Percentiles rank a stretch among this genome's conserved stretches.
phyloP scores from a whole-genome alignment of 371 early-diverging fungal genomes.

The Blakeslea trispora region DNA sequence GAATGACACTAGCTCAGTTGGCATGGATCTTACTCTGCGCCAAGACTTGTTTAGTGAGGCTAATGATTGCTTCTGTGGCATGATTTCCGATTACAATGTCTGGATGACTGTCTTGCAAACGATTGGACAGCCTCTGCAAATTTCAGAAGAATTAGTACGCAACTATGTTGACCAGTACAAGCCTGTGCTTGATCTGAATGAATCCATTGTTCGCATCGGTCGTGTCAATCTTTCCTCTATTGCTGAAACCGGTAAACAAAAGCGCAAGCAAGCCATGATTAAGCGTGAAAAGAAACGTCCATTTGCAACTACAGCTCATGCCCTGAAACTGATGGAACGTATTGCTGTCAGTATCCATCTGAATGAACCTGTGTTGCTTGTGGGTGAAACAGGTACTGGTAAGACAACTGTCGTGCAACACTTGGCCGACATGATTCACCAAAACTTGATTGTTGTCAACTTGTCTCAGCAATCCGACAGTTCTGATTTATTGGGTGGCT shows the following conservation, averaged over 20 bases:
- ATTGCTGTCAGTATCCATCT: conserved; percentile 82
- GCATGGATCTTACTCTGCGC: conserved; percentile 48
- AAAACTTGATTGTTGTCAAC: conserved; percentile 91
- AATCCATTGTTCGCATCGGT: conserved; percentile 61
- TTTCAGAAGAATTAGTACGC: conserved; percentile 71
- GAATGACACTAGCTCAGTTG: conserved; percentile 27
- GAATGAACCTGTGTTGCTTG: conserved; percentile 89
- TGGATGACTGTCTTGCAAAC: conserved; percentile 64
- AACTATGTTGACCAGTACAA: conserved; percentile 74
- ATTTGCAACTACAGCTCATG: conserved; percentile 83
- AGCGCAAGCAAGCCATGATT: conserved; percentile 33
- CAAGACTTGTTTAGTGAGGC: conserved; percentile 81
- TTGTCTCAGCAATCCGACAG: conserved; percentile 98
- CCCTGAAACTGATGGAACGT: conserved; percentile 78
- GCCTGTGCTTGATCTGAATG: conserved; percentile 59
- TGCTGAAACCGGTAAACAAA: conserved; percentile 34
- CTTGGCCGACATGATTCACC: conserved; percentile 79
- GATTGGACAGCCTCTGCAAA: conserved; percentile 74
- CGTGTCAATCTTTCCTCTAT: conserved; percentile 64
- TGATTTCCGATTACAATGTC: conserved; percentile 71
- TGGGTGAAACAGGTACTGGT: conserved; percentile 99
- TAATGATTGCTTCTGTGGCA: conserved; percentile 85
- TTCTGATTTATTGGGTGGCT: conserved; percentile 97
- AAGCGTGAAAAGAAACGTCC: conserved; percentile 51
- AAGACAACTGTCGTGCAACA: conserved; percentile 99